Percentiles rank a stretch among this genome's conserved stretches.
These are phyloP conservation scores for Leccinum variicolor DNA, from an alignment of 768 basidiomycete species.

Conservation along the genomic window DNA sequence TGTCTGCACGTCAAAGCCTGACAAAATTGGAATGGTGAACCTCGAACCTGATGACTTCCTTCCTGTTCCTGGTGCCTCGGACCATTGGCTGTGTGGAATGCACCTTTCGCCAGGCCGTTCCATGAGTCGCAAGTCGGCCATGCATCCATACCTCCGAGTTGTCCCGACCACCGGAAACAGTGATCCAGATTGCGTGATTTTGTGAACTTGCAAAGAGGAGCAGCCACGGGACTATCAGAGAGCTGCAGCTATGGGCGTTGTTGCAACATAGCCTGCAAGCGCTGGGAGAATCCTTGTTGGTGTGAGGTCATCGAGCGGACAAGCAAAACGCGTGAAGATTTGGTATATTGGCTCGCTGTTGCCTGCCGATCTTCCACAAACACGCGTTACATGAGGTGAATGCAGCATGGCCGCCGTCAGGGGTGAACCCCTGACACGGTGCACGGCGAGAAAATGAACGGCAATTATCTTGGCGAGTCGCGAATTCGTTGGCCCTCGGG, in stretches of 20 bases:
- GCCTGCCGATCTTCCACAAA: constrained; percentile 10
- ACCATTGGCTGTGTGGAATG: constrained; percentile 13
- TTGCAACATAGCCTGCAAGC: not conserved
- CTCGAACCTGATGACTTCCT: not conserved
- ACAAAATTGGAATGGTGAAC: not conserved
- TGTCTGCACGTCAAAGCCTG: constrained; percentile 3
- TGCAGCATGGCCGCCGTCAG: constrained; percentile 23
- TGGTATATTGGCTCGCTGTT: not conserved
- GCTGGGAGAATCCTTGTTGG: constrained; percentile 1
- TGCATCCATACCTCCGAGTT: constrained; percentile 3
- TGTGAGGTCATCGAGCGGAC: not conserved
- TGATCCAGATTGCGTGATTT: not conserved
- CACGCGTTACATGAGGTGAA: constrained; percentile 23
- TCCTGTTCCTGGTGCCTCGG: constrained; percentile 23
- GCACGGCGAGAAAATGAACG: constrained; percentile 22
- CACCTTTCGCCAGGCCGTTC: constrained; percentile 7
- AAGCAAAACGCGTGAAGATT: not conserved
- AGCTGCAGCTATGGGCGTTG: not conserved
- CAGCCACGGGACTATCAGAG: not conserved
- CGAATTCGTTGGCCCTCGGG: constrained; percentile 12
- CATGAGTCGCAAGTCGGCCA: constrained; percentile 10
- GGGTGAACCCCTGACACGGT: constrained; percentile 17
- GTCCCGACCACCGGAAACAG: not conserved
- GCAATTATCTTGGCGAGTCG: constrained; percentile 20
- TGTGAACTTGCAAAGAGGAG: not conserved